Conservation (phyloP, 2,329 filamentous ascomycete genomes). For the Monosporascus cannonballus region DNA sequence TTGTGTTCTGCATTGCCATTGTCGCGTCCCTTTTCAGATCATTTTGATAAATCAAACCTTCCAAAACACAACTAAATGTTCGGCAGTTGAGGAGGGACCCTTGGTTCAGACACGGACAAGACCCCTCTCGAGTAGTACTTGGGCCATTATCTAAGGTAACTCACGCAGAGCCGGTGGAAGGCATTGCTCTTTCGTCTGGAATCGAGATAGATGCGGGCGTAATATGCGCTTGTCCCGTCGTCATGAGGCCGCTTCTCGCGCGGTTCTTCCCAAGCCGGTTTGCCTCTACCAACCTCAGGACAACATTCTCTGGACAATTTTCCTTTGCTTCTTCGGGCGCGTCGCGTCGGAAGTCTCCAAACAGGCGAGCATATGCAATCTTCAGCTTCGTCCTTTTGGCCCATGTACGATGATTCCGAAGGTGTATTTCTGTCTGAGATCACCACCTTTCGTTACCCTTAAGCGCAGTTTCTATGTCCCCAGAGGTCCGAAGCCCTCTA, state of each 20-base stretch:
- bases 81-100: neutral
- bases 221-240: neutral
- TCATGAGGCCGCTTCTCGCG: neutral
- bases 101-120: too few species aligned
- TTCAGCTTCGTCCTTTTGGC: neutral
- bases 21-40: neutral
- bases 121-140: neutral
- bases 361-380: neutral
- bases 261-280: neutral
- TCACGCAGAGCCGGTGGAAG: neutral
- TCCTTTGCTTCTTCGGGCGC: neutral
- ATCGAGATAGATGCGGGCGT: neutral
- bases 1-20: neutral
- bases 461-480: too few species aligned
- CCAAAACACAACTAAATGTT: neutral
- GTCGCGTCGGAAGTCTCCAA: neutral
- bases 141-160: neutral
- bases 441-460: too few species aligned
- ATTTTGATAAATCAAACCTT: neutral
- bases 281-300: neutral
- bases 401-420: too few species aligned
- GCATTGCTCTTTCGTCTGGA: neutral
- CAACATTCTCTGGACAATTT: neutral
- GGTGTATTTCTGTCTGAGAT: too few species aligned
- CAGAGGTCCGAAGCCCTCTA: neutral